A percentile compares a stretch with the other conserved stretches of the same genome.
phyloP scores from a whole-genome alignment of 352 stramenopile genomes.

The Globisporangium alternatum region DNA sequence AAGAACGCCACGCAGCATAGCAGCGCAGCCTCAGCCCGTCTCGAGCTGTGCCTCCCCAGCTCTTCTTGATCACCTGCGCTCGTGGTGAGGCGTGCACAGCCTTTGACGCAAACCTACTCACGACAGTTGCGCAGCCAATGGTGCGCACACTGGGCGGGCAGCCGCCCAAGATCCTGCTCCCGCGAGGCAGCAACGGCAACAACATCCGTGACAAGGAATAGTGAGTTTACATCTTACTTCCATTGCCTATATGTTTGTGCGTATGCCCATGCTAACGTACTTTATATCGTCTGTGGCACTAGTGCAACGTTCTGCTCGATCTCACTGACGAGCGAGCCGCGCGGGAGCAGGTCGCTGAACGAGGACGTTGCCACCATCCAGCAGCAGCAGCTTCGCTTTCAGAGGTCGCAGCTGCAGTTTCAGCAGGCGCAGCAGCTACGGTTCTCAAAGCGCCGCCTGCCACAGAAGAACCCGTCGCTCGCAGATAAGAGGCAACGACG shows the following conservation, averaged over 20 bases:
- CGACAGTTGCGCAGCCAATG: conserved; percentile 1
- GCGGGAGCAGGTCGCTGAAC: conserved; percentile 32
- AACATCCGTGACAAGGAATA: conserved; percentile 25
- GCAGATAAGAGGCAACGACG: background rate
- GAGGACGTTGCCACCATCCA: conserved; percentile 29
- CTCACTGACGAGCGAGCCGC: conserved; percentile 49
- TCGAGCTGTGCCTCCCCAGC: background rate
- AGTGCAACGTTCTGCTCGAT: conserved; percentile 51
- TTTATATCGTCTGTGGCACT: background rate
- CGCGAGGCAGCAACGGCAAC: conserved; percentile 4
- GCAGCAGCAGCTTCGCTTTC: conserved; percentile 6
- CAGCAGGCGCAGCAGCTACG: conserved; percentile 25
- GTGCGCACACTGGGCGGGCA: background rate
- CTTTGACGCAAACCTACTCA: background rate
- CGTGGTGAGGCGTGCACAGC: background rate
- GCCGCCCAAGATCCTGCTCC: conserved; percentile 9
- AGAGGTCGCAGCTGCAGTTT: conserved; percentile 9
- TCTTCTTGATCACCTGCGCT: background rate
- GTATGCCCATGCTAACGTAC: conserved; percentile 7
- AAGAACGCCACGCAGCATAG: too few relatives aligned
- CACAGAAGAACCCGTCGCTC: background rate
- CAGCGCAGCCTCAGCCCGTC: too few relatives aligned
- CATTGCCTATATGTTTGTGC: conserved; percentile 3
- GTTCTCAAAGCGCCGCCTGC: conserved; percentile 9
- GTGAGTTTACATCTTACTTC: conserved; percentile 22